Evolutionary conservation across 805 yeast species (phyloP).

Genomic region (Ogataea glucozyma): DNA sequence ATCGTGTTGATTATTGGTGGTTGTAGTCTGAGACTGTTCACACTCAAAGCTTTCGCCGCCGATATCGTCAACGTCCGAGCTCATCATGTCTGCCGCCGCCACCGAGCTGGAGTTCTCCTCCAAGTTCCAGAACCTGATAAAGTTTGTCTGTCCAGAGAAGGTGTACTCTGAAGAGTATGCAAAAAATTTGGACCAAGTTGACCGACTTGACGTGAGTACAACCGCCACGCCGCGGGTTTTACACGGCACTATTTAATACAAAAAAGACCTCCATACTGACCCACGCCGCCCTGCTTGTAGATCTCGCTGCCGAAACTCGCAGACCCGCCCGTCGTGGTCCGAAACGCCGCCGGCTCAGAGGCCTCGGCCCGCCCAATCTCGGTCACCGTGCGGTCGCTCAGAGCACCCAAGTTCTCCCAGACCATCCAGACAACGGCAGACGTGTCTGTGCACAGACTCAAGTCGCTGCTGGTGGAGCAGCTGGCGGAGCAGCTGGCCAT

Average conservation of each 20-base stretch:
- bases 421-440: constrained; percentile 23
- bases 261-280: constrained; percentile 9
- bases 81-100: constrained; percentile 18
- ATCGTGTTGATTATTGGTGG: neutral
- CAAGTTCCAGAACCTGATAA: constrained; percentile 50
- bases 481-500: constrained; percentile 29
- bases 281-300: too few species aligned
- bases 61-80: neutral
- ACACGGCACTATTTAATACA: neutral
- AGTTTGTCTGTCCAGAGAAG: constrained; percentile 40
- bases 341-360: constrained; percentile 32
- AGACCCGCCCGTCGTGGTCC: constrained; percentile 32
- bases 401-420: constrained; percentile 64
- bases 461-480: constrained; percentile 36
- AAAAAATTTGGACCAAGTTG: constrained; percentile 12
- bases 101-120: constrained; percentile 48
- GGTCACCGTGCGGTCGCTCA: constrained; percentile 61
- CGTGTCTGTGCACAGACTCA: constrained; percentile 38
- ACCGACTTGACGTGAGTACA: constrained; percentile 16
- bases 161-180: constrained; percentile 16
- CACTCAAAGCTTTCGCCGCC: constrained; percentile 3
- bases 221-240: neutral
- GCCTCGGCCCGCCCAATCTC: constrained; percentile 11
- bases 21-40: neutral
- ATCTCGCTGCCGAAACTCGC: constrained; percentile 16